Evolutionary conservation across 768 basidiomycete genomes (phyloP).

Genomic region (Lactarius deliciosus): DNA sequence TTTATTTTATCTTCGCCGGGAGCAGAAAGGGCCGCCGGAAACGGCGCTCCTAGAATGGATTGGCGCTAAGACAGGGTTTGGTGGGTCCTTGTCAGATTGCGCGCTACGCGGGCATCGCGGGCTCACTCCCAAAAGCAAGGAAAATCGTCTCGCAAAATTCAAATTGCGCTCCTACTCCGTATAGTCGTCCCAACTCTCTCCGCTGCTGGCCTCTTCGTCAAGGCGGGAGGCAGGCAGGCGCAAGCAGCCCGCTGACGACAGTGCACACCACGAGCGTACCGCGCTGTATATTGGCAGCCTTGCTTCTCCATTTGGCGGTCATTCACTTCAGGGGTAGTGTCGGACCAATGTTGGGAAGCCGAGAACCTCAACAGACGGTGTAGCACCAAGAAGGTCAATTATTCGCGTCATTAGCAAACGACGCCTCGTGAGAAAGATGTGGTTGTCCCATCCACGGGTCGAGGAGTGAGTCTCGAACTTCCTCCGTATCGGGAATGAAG

Average conservation of each 20-base stretch:
- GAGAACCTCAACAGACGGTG: not conserved
- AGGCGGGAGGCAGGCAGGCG: not conserved
- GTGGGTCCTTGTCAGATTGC: not conserved
- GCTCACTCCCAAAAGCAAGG: not conserved
- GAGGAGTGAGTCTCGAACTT: not conserved
- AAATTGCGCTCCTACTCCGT: not conserved
- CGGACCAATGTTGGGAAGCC: conserved; percentile 5
- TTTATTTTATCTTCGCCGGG: conserved; percentile 9
- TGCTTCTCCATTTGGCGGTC: conserved; percentile 13
- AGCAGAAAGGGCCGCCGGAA: not conserved
- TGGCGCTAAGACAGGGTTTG: not conserved
- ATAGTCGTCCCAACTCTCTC: not conserved
- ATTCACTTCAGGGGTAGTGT: conserved; percentile 1
- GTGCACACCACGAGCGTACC: not conserved
- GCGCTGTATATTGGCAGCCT: conserved; percentile 4
- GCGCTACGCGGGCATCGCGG: conserved; percentile 19
- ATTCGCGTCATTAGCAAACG: conserved; percentile 7
- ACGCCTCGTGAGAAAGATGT: conserved; percentile 13
- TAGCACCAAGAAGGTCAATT: conserved; percentile 1
- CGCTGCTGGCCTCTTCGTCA: not conserved
- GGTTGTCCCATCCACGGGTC: not conserved
- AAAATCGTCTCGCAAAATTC: not conserved
- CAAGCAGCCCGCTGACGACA: conserved; percentile 8
- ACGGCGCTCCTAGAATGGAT: not conserved
- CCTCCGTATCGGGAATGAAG: not conserved